These are phyloP conservation scores for Tilletiopsis washingtonensis DNA, from an alignment of 1,284 basidiomycete species.

Conservation along the genomic window DNA sequence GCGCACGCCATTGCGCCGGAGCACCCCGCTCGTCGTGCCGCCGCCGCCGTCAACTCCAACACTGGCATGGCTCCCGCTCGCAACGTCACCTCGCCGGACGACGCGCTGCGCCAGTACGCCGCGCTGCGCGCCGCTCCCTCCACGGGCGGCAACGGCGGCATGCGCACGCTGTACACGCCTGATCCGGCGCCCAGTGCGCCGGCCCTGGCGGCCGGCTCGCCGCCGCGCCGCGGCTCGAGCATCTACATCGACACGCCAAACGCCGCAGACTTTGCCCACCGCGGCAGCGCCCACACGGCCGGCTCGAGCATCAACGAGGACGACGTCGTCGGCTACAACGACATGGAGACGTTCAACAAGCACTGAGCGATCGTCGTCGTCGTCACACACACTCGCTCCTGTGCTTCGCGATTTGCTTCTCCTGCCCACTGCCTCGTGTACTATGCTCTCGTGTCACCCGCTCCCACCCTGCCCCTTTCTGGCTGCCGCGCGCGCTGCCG, in stretches of 20 bases:
- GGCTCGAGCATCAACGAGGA: slow-evolving; percentile 39
- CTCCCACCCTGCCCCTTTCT: no score
- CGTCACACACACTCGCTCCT: no score
- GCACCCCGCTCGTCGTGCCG: background rate
- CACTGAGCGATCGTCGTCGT: background rate
- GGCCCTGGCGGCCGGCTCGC: background rate
- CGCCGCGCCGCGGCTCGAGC: background rate
- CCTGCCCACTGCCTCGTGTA: no score
- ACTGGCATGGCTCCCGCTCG: slow-evolving; percentile 37
- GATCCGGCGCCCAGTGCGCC: slow-evolving; percentile 7
- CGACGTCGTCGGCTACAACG: slow-evolving; percentile 42
- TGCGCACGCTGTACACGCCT: slow-evolving; percentile 35
- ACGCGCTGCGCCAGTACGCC: slow-evolving; percentile 38
- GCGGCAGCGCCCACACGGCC: slow-evolving; percentile 9
- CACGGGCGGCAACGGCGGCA: background rate
- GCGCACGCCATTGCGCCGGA: slow-evolving; percentile 5
- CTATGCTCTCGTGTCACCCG: no score
- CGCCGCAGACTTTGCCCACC: background rate
- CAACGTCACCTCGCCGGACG: slow-evolving; percentile 34
- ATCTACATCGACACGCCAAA: background rate
- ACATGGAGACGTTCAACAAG: slow-evolving; percentile 15
- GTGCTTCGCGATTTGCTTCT: no score
- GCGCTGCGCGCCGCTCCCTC: slow-evolving; percentile 19
- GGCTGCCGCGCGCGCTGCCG: no score
- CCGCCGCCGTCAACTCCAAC: slow-evolving; percentile 5